These are phyloP conservation scores for Houttuynia cordata DNA, from an alignment of 164 flowering plant genomes.

Conservation along the genomic window DNA sequence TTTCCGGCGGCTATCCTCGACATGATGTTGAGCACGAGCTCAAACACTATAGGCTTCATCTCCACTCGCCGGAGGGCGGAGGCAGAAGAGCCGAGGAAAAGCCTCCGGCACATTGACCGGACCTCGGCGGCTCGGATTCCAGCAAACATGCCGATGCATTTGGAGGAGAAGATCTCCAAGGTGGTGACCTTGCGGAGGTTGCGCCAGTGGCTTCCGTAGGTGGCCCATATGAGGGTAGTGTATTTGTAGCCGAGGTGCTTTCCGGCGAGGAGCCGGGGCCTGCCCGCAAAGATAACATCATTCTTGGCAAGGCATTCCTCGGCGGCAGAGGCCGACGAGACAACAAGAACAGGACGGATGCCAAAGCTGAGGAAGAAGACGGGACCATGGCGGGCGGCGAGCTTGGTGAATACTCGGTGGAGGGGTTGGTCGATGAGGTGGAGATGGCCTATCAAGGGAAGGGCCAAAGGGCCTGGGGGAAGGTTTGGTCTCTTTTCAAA, in stretches of 20 bases:
- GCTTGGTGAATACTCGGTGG: slow-evolving; percentile 8
- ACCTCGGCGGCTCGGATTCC: slow-evolving; percentile 14
- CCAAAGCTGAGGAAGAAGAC: slow-evolving; percentile 18
- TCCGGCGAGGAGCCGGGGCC: slow-evolving; percentile 17
- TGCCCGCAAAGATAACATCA: slow-evolving; percentile 25
- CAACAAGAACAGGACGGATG: slow-evolving; percentile 19
- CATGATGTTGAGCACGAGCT: slow-evolving; percentile 22
- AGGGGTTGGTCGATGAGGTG: slow-evolving; percentile 16
- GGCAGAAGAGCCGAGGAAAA: background rate
- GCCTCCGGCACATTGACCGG: slow-evolving; percentile 1
- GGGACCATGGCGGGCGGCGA: slow-evolving; percentile 9
- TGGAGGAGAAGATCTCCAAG: slow-evolving; percentile 7
- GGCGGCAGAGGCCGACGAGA: slow-evolving; percentile 19
- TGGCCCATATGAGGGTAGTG: slow-evolving; percentile 10
- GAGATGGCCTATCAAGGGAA: slow-evolving; percentile 19
- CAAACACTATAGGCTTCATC: slow-evolving; percentile 11
- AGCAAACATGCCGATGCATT: slow-evolving; percentile 7
- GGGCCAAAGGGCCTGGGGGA: slow-evolving; percentile 13
- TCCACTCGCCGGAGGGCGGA: slow-evolving; percentile 14
- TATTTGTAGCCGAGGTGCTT: slow-evolving; percentile 19
- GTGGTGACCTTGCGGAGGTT: slow-evolving; percentile 9
- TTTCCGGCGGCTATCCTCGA: slow-evolving; percentile 16
- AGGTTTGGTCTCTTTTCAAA: slow-evolving; percentile 6
- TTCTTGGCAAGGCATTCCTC: slow-evolving; percentile 30
- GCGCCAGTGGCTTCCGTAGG: slow-evolving; percentile 19